phyloP scores from a whole-genome alignment of 495 filamentous ascomycete species.

The Penicillium robsamsonii region DNA sequence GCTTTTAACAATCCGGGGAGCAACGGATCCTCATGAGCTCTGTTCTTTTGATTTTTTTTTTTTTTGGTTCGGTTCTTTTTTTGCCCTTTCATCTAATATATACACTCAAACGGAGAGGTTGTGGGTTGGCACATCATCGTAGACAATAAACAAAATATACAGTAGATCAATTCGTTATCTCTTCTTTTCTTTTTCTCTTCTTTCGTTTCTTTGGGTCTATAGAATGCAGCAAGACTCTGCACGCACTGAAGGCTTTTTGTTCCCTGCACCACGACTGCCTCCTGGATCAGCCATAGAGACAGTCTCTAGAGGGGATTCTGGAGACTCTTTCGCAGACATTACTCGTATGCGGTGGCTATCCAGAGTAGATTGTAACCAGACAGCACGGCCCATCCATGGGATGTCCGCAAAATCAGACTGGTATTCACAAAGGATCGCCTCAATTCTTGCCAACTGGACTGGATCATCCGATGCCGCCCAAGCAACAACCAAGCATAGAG shows the following conservation, averaged over 20 bases:
- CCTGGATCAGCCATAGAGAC: too few species aligned
- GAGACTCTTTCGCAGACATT: constrained; percentile 5
- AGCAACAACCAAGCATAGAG: constrained; percentile 19
- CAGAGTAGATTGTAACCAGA: constrained; percentile 12
- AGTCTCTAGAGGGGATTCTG: neutral
- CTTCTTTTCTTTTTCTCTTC: neutral
- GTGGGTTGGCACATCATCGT: too few species aligned
- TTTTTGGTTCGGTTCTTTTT: too few species aligned
- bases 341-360: constrained; percentile 30
- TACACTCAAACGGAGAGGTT: too few species aligned
- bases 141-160: too few species aligned
- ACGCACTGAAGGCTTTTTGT: neutral
- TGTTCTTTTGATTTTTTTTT: too few species aligned
- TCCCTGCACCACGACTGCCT: neutral
- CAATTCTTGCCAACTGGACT: constrained; percentile 4
- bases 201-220: neutral
- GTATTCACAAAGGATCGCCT: constrained; percentile 14
- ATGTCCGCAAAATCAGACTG: constrained; percentile 17
- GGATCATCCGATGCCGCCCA: constrained; percentile 18
- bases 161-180: too few species aligned
- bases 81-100: too few species aligned
- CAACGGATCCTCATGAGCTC: too few species aligned
- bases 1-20: too few species aligned
- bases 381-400: constrained; percentile 34
- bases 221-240: constrained; percentile 2